Percentiles rank a stretch among this genome's conserved stretches.
These are phyloP conservation scores for Boletellus emodensis DNA, from an alignment of 768 basidiomycete species.

Conservation along the genomic window DNA sequence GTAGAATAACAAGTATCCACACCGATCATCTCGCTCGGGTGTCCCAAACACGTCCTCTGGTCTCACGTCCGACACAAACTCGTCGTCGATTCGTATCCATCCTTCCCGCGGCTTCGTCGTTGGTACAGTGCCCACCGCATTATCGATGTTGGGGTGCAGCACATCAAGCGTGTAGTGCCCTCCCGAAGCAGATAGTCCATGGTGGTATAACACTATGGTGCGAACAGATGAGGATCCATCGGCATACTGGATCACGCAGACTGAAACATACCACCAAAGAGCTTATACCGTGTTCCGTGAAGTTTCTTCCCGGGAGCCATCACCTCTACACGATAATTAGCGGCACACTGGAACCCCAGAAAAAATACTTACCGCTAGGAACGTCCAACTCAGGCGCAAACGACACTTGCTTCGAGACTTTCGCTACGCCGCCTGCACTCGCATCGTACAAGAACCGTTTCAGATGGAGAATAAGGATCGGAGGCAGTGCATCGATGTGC, in stretches of 20 bases:
- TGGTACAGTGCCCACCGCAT: conserved; percentile 19
- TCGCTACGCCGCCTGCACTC: conserved; percentile 70
- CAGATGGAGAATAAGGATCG: conserved; percentile 81
- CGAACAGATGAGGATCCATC: neutral
- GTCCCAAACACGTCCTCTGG: conserved; percentile 68
- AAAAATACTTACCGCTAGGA: conserved; percentile 47
- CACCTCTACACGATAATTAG: conserved; percentile 41
- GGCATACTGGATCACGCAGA: neutral
- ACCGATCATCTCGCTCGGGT: conserved; percentile 53
- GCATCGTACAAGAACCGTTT: conserved; percentile 90
- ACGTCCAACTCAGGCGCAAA: conserved; percentile 80
- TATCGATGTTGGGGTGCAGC: conserved; percentile 65
- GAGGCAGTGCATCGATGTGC: conserved; percentile 79
- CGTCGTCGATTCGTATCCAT: conserved; percentile 87
- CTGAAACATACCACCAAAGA: conserved; percentile 67
- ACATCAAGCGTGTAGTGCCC: conserved; percentile 96
- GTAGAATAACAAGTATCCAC: conserved; percentile 89
- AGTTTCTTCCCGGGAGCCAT: conserved; percentile 51
- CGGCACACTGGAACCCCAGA: neutral
- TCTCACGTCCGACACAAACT: conserved; percentile 70
- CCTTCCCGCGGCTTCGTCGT: conserved; percentile 46
- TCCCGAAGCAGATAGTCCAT: conserved; percentile 84
- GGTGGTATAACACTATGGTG: conserved; percentile 79
- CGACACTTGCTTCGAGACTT: conserved; percentile 76
- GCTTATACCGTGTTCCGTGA: conserved; percentile 59